A percentile compares a stretch with the other conserved stretches of the same genome.
Conservation (phyloP, 2,329 filamentous ascomycete genomes). For the Phyllosticta citrichinensis region DNA sequence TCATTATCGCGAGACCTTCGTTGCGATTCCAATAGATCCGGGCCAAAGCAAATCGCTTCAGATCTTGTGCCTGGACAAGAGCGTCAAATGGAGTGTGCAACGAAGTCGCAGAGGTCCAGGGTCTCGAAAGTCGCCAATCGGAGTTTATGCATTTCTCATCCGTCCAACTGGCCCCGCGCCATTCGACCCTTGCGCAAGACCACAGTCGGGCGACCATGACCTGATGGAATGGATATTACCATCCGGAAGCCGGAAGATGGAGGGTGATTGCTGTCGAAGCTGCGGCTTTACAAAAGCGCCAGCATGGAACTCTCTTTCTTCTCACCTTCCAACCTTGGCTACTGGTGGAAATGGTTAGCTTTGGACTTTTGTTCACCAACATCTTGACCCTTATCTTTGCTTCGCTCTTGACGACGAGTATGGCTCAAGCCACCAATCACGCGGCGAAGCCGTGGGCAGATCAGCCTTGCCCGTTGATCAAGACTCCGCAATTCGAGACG, state of each 20-base stretch:
- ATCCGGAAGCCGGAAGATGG: not conserved
- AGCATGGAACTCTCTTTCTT: not conserved
- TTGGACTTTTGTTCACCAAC: not conserved
- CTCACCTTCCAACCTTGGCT: not conserved
- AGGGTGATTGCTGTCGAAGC: not conserved
- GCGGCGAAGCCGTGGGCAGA: conserved; percentile 21
- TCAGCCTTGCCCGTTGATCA: conserved; percentile 19
- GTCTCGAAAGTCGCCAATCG: conserved; percentile 2
- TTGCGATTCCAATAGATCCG: too few species aligned
- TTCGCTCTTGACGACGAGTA: conserved; percentile 2
- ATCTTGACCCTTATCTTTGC: not conserved
- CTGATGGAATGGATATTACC: not conserved
- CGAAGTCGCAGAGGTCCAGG: not conserved
- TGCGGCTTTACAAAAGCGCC: not conserved
- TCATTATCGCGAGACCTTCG: too few species aligned
- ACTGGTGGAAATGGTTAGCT: conserved; percentile 1
- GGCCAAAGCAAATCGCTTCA: too few species aligned
- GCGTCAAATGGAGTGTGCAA: too few species aligned
- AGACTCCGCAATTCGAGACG: conserved; percentile 22
- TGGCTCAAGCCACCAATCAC: not conserved
- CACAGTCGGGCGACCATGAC: conserved; percentile 5
- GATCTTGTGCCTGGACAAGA: too few species aligned
- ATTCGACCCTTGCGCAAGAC: not conserved
- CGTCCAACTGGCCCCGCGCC: conserved; percentile 4
- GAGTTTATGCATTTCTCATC: conserved; percentile 8